Evolutionary conservation across 2,329 filamentous ascomycete species (phyloP).

Genomic region (Fusarium napiforme): DNA sequence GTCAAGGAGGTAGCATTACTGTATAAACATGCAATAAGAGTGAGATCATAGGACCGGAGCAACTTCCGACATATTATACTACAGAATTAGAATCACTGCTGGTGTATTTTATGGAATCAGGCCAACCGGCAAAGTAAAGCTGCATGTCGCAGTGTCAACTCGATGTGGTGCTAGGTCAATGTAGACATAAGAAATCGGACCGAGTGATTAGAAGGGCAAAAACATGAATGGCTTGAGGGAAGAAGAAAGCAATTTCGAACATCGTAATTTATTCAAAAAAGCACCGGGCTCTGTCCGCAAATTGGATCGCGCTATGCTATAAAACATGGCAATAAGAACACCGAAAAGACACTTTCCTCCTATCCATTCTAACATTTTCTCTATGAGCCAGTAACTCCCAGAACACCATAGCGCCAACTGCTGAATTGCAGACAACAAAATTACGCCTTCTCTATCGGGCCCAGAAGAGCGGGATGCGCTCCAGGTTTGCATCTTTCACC

Average conservation of each 20-base stretch:
- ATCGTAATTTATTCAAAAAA: not conserved
- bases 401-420: not conserved
- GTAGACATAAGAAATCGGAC: not conserved
- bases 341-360: not conserved
- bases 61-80: not conserved
- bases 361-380: not conserved
- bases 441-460: not conserved
- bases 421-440: not conserved
- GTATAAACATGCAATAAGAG: not conserved
- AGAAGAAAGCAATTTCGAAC: not conserved
- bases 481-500: not conserved
- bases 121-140: not conserved
- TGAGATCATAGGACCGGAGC: not conserved
- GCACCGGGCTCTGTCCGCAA: not conserved
- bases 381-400: not conserved
- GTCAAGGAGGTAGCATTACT: not conserved
- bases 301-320: not conserved
- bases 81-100: not conserved
- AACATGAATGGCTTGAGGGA: fast-evolving
- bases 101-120: not conserved
- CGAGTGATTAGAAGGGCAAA: not conserved
- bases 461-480: not conserved
- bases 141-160: not conserved
- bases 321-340: not conserved
- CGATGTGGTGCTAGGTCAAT: not conserved